Conservation (phyloP, 495 filamentous ascomycete species). For the Lepidopterella palustris region DNA sequence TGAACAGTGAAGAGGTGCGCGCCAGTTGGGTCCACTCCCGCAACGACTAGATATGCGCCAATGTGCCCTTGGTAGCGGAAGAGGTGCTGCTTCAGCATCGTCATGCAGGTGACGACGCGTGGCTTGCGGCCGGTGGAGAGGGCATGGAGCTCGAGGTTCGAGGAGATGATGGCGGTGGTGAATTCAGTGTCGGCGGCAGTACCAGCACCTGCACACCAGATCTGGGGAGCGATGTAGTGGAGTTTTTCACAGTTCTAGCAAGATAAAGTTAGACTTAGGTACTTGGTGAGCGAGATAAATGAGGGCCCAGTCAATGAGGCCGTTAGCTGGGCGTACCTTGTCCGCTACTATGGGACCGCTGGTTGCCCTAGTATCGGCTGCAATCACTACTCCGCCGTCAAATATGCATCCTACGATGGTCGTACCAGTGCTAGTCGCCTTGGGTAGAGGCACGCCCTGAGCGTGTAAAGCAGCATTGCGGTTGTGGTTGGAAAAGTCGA, state of each 20-base stretch:
- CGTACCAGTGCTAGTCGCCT: slow-evolving; percentile 97
- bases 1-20: slow-evolving; percentile 97
- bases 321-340: slow-evolving; percentile 62
- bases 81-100: slow-evolving; percentile 97
- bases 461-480: slow-evolving; percentile 94
- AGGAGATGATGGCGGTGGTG: slow-evolving; percentile 96
- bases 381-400: slow-evolving; percentile 95
- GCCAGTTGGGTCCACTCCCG: slow-evolving; percentile 94
- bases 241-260: slow-evolving; percentile 95
- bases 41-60: slow-evolving; percentile 95
- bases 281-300: neutral
- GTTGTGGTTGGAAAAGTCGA: slow-evolving; percentile 99
- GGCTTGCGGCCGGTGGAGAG: slow-evolving; percentile 93
- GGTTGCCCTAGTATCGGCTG: slow-evolving; percentile 95
- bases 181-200: slow-evolving; percentile 99
- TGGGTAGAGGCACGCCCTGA: slow-evolving; percentile 85
- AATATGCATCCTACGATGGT: slow-evolving; percentile 98
- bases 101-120: slow-evolving; percentile 98
- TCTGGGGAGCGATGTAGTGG: slow-evolving; percentile 96
- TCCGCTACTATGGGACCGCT: slow-evolving; percentile 97
- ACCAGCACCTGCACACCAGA: slow-evolving; percentile 98
- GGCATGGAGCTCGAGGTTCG: slow-evolving; percentile 93
- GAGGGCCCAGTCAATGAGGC: neutral
- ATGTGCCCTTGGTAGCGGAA: slow-evolving; percentile 98
- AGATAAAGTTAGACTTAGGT: neutral